Evolutionary conservation across 1,284 basidiomycete genomes (phyloP).

Genomic region (Rhodotorula mucilaginosa): DNA sequence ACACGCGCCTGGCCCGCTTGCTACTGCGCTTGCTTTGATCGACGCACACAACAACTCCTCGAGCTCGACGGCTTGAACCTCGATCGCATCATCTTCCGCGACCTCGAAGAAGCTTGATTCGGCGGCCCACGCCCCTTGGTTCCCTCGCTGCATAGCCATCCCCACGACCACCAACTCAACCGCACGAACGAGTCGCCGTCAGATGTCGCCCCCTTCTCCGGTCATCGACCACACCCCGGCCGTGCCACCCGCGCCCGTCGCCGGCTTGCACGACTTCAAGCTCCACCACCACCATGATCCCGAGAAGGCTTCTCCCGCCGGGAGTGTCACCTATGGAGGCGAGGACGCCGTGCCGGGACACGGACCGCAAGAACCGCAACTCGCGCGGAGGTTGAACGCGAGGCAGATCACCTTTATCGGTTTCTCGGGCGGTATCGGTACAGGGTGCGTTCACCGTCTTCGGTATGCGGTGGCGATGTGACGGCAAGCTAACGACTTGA

Average conservation of each 20-base stretch:
- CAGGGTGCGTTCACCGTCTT: background rate
- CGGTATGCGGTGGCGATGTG: constrained; percentile 6
- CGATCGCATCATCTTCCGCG: too few relatives aligned
- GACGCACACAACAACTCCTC: too few relatives aligned
- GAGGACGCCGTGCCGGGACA: background rate
- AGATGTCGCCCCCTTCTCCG: constrained; percentile 1
- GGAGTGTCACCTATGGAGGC: background rate
- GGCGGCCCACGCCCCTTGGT: too few relatives aligned
- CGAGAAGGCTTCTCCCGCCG: constrained; percentile 2
- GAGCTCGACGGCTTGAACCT: too few relatives aligned
- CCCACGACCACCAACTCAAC: too few relatives aligned
- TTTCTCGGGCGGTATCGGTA: constrained; percentile 31
- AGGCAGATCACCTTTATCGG: constrained; percentile 36
- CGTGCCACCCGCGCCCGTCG: constrained; percentile 9
- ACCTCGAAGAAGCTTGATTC: too few relatives aligned
- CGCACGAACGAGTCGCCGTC: background rate
- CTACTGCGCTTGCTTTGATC: too few relatives aligned
- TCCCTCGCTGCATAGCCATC: too few relatives aligned
- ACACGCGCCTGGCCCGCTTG: too few relatives aligned
- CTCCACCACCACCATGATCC: background rate
- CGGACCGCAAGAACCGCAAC: background rate
- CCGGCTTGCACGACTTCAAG: background rate
- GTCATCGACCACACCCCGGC: constrained; percentile 11
- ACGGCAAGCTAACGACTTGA: background rate
- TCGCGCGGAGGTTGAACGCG: constrained; percentile 13